phyloP scores from a whole-genome alignment of 768 basidiomycete species.

The Leccinum truebloodii region DNA sequence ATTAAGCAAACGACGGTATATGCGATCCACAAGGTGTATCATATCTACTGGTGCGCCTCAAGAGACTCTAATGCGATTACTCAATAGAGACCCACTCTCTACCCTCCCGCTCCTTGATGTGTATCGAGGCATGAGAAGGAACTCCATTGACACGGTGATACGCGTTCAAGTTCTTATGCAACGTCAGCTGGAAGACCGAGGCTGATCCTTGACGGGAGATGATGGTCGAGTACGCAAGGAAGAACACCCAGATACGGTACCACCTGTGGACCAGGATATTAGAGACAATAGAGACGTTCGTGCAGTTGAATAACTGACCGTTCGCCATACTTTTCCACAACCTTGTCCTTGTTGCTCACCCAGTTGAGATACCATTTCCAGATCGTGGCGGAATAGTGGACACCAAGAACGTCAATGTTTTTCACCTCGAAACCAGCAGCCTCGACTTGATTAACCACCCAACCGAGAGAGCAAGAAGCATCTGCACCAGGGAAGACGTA shows the following conservation, averaged over 20 bases:
- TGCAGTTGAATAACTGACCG: slow-evolving; percentile 34
- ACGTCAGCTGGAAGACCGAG: slow-evolving; percentile 94
- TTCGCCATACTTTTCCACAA: slow-evolving; percentile 87
- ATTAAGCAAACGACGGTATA: slow-evolving; percentile 31
- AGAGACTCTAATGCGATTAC: slow-evolving; percentile 9
- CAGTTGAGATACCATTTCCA: slow-evolving; percentile 97
- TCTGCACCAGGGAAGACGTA: slow-evolving; percentile 99
- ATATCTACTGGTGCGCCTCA: slow-evolving; percentile 10
- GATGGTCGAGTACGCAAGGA: slow-evolving; percentile 93
- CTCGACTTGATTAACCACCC: slow-evolving; percentile 90
- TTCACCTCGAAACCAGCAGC: slow-evolving; percentile 95
- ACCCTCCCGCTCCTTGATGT: slow-evolving; percentile 46
- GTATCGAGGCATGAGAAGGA: slow-evolving; percentile 77
- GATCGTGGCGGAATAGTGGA: slow-evolving; percentile 93
- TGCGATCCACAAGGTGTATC: slow-evolving; percentile 10
- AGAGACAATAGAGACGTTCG: neutral
- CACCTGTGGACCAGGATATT: slow-evolving; percentile 41
- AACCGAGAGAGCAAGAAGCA: slow-evolving; percentile 91
- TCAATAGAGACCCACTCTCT: slow-evolving; percentile 30
- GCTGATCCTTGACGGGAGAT: slow-evolving; percentile 83
- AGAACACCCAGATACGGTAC: slow-evolving; percentile 97
- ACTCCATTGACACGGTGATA: slow-evolving; percentile 91
- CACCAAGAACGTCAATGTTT: slow-evolving; percentile 94
- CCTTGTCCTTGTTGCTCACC: slow-evolving; percentile 89
- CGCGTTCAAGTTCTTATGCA: slow-evolving; percentile 97